Conservation (phyloP, 2,329 filamentous ascomycete species). For the Fusarium denticulatum region DNA sequence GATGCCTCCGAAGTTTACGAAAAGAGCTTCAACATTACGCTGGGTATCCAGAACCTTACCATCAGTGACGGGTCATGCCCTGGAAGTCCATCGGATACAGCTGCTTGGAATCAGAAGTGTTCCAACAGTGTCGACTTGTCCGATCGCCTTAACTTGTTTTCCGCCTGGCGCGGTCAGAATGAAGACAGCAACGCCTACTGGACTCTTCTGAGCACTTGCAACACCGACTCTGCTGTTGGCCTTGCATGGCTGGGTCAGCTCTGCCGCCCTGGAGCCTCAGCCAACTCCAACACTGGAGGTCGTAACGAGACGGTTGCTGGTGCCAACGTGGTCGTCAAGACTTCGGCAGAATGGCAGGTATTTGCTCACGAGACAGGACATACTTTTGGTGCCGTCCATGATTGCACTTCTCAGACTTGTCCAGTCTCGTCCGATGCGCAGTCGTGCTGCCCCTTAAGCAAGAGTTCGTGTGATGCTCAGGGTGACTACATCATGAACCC, state of each 20-base stretch:
- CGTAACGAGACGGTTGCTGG: conserved; percentile 79
- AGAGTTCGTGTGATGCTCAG: conserved; percentile 75
- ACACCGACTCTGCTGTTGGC: conserved; percentile 85
- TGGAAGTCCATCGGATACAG: conserved; percentile 69
- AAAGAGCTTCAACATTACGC: conserved; percentile 90
- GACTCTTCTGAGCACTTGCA: conserved; percentile 86
- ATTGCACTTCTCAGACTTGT: conserved; percentile 80
- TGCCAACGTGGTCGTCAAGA: conserved; percentile 89
- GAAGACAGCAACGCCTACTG: conserved; percentile 89
- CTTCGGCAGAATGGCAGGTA: conserved; percentile 89
- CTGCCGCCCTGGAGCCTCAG: conserved; percentile 70
- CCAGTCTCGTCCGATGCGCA: conserved; percentile 64
- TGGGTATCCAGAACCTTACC: conserved; percentile 87
- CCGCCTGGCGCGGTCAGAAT: conserved; percentile 82
- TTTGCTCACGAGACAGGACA: conserved; percentile 95
- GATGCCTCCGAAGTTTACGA: conserved; percentile 89
- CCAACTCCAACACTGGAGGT: conserved; percentile 58
- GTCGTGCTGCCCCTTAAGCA: conserved; percentile 82
- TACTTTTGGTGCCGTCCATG: conserved; percentile 95
- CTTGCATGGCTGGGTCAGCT: conserved; percentile 93
- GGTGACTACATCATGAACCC: conserved; percentile 97
- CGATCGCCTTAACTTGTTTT: conserved; percentile 86
- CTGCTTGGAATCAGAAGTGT: conserved; percentile 88
- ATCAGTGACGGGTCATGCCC: conserved; percentile 82
- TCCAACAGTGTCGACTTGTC: conserved; percentile 71